Conservation (phyloP, 345 rosid genomes). For the Brassica cretica region DNA sequence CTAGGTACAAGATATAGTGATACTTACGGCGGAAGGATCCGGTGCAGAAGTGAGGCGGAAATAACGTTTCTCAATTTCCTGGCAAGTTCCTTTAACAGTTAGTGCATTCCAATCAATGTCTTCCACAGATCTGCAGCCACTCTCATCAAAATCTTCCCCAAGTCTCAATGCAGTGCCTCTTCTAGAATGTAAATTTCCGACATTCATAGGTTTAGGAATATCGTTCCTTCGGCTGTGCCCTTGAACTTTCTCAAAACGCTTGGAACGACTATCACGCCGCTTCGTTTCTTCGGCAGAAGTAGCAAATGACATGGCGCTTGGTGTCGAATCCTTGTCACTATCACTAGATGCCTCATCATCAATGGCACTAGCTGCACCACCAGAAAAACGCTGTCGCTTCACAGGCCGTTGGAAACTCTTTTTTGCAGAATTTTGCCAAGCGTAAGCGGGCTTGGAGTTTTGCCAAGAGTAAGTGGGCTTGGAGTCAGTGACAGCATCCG, state of each 20-base stretch:
- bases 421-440: conserved; percentile 54
- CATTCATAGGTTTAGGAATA: conserved; percentile 61
- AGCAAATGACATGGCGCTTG: conserved; percentile 70
- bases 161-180: conserved; percentile 76
- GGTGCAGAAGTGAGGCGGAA: conserved; percentile 99
- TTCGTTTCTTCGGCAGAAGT: conserved; percentile 82
- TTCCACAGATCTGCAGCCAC: conserved; percentile 90
- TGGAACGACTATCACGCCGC: conserved; percentile 91
- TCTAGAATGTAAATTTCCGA: conserved; percentile 64
- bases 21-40: conserved; percentile 88
- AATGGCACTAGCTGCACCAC: conserved; percentile 47
- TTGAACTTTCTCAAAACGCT: conserved; percentile 82
- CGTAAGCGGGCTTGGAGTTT: conserved; percentile 44
- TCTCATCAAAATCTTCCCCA: conserved; percentile 72
- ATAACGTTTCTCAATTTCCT: conserved; percentile 94
- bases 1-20: conserved; percentile 33
- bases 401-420: conserved; percentile 61
- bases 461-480: conserved; percentile 49
- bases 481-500: conserved; percentile 44
- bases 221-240: conserved; percentile 60
- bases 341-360: conserved; percentile 91
- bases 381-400: conserved; percentile 74
- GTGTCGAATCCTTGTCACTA: conserved; percentile 88
- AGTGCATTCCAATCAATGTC: conserved; percentile 99
- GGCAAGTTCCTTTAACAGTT: conserved; percentile 96